phyloP scores from a whole-genome alignment of 179 eudicot species.

The Heliamphora pulchella region DNA sequence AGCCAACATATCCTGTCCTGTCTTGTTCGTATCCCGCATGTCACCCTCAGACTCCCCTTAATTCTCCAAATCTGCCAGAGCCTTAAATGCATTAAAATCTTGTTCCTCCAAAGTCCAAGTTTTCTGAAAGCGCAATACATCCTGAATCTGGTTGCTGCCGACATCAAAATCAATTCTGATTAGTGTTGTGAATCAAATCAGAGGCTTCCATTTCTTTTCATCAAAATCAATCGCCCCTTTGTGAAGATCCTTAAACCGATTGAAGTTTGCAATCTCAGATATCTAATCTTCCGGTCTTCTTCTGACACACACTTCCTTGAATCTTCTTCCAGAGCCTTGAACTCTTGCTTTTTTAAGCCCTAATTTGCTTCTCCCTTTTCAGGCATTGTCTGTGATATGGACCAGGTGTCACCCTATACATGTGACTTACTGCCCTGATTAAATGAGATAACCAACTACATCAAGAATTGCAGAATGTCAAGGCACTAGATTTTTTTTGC shows the following conservation, averaged over 20 bases:
- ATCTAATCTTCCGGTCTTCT: not conserved
- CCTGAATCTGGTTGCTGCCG: not conserved
- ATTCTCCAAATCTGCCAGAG: not conserved
- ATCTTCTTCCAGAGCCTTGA: not conserved
- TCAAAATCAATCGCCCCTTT: not conserved
- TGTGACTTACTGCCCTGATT: not conserved
- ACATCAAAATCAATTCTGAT: not conserved
- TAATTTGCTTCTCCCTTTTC: too few relatives aligned
- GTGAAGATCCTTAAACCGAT: not conserved
- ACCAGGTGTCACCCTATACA: not conserved
- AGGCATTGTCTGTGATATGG: not conserved
- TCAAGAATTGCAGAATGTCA: not conserved
- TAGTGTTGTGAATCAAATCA: not conserved
- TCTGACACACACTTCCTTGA: not conserved
- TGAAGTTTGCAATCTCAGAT: not conserved
- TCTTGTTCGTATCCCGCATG: not conserved
- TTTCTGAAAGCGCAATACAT: too few relatives aligned
- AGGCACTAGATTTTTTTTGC: not conserved
- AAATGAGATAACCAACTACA: slow-evolving; percentile 1
- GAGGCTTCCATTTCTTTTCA: not conserved
- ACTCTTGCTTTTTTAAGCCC: not conserved
- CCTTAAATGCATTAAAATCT: slow-evolving; percentile 1
- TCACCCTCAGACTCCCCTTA: not conserved
- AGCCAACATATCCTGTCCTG: not conserved
- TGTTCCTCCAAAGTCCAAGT: too few relatives aligned